These are phyloP conservation scores for Umbelopsis ramanniana DNA, from an alignment of 192 early-diverging fungal species.

Conservation along the genomic window DNA sequence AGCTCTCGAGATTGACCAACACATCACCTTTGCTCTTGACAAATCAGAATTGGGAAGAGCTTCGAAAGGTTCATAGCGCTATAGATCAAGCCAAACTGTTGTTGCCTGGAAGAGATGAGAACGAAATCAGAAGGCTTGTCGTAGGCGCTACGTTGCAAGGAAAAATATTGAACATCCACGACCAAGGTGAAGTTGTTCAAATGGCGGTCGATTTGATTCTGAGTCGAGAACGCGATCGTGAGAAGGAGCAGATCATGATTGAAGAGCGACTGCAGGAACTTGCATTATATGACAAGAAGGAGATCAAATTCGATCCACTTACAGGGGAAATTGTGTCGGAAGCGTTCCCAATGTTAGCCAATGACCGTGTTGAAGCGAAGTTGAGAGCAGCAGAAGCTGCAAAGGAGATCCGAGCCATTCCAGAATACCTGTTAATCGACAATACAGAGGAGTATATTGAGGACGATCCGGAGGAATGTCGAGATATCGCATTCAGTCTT, in stretches of 20 bases:
- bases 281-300: constrained; percentile 32
- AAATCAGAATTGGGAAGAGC: constrained; percentile 15
- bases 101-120: constrained; percentile 29
- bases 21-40: constrained; percentile 6
- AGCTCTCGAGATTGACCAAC: constrained; percentile 3
- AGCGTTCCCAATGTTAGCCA: background rate
- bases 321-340: background rate
- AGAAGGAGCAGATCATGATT: constrained; percentile 21
- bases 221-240: constrained; percentile 34
- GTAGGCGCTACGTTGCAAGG: constrained; percentile 44
- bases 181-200: constrained; percentile 32
- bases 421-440: constrained; percentile 41
- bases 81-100: constrained; percentile 37
- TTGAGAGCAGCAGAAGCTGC: background rate
- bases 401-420: constrained; percentile 27
- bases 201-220: constrained; percentile 48
- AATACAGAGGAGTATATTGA: constrained; percentile 47
- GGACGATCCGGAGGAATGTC: constrained; percentile 54
- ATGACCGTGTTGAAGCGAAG: background rate
- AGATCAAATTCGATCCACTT: constrained; percentile 26
- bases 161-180: constrained; percentile 33
- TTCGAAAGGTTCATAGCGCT: constrained; percentile 33
- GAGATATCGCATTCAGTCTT: constrained; percentile 42
- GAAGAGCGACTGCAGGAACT: constrained; percentile 26
- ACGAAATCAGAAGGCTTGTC: constrained; percentile 42